A percentile compares a stretch with the other conserved stretches of the same genome.
Conservation (phyloP, 2,329 filamentous ascomycete species). For the Fusarium sp. region DNA sequence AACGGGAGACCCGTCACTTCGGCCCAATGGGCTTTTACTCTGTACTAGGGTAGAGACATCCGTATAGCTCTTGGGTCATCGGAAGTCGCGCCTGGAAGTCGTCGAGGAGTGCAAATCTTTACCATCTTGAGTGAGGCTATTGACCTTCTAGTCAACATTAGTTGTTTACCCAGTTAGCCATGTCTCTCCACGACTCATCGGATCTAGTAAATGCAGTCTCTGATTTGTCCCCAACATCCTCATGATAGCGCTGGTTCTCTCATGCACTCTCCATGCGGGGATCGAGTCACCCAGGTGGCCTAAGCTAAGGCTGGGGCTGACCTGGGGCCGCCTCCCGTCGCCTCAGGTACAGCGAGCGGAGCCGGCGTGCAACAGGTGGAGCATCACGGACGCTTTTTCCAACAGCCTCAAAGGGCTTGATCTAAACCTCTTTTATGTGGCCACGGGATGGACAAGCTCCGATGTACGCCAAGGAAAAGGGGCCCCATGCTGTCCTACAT, state of each 20-base stretch:
- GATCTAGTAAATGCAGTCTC: neutral
- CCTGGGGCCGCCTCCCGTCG: neutral
- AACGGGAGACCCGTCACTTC: neutral
- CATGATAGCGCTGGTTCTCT: neutral
- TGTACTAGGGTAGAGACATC: neutral
- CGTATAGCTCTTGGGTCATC: neutral
- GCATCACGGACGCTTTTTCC: neutral
- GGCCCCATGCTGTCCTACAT: neutral
- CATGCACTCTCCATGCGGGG: neutral
- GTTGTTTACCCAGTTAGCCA: neutral
- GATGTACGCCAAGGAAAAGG: constrained; percentile 1
- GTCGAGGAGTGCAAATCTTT: neutral
- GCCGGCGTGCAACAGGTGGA: neutral
- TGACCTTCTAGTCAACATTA: neutral
- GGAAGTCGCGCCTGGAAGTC: neutral
- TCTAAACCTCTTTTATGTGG: neutral
- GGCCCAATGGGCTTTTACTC: neutral
- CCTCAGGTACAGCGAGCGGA: constrained; percentile 3
- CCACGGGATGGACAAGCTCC: neutral
- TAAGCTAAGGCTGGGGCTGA: neutral
- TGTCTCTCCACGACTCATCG: neutral
- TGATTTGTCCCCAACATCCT: neutral
- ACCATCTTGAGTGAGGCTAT: neutral
- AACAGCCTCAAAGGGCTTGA: neutral
- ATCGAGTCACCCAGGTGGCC: neutral